Base-by-base conservation (phyloP, 75 land plant genomes). In the Pinus albicaulis region DNA sequence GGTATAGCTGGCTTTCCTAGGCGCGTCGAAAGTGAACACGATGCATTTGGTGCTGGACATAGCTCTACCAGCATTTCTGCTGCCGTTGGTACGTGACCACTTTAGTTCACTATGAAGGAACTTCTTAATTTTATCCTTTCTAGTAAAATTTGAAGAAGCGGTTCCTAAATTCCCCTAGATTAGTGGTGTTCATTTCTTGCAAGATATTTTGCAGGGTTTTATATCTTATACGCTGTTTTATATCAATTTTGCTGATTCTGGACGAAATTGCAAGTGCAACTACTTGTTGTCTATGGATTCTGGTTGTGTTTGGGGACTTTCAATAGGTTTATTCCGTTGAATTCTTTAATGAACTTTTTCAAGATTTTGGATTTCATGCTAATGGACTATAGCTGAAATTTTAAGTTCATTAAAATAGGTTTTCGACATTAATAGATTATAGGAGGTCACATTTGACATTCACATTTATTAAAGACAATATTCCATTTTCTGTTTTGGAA, bases 11-110 rank as follows among this genome's bases (percentile, higher is more conserved):
- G 98, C 65, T 94, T 94, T 80, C 90, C 95, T 1, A 94, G 92
- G 52, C 92, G 95, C 2, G 59, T 92, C 2, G 95, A 92, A 82
- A 94, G 98, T 66, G 93, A 92, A 76, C 85, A 90, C 76, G 98
- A 94, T 74, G 59, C 80, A 36, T 94, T 94, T 78, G 98, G 98
- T 26, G 82, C 95, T 28, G 98, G 98, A 10, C 98, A 92, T 53
- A 93, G 96, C 71, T 93, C 96, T 5, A 93, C 93, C 26, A 93
- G 80, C 61, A 93, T 93, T 70, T 94, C 98, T 56, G 98, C 98
- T 72, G 98, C 89, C 31, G 74, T 94, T 55, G 98, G 96, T 93
- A 82, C 58, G 41, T 63, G 52, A 52, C 63, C 23, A 20, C 80
- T 17, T 34, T 41, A 38, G n/a, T 68, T 0, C 36, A 65, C 41